phyloP scores from a whole-genome alignment of 139 green algal species.

The Chlorella sp. region DNA sequence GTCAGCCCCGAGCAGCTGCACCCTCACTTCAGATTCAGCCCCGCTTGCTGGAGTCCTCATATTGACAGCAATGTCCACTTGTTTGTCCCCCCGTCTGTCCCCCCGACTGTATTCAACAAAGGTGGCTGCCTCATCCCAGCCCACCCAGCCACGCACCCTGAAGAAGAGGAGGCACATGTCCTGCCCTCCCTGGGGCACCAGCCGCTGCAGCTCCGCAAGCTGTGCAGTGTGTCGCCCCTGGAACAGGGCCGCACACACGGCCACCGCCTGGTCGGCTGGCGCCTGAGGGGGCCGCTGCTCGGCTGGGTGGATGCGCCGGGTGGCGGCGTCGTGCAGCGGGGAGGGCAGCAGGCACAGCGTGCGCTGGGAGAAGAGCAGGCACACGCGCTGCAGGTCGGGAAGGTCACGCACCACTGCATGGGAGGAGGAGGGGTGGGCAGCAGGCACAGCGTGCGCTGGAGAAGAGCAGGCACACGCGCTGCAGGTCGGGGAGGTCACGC shows the following conservation, averaged over 20 bases:
- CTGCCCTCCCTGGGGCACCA: background rate
- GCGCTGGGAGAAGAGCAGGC: constrained; percentile 22
- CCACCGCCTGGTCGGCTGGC: background rate
- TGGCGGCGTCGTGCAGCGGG: background rate
- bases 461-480: constrained; percentile 27
- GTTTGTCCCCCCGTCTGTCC: too few relatives aligned
- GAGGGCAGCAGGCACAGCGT: constrained; percentile 26
- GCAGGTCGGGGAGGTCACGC: constrained; percentile 33
- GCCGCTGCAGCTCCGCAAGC: constrained; percentile 31
- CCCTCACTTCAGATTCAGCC: too few relatives aligned
- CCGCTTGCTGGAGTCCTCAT: too few relatives aligned
- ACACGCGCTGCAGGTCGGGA: constrained; percentile 28
- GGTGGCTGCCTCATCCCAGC: too few relatives aligned
- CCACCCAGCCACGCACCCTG: background rate
- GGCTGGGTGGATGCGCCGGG: background rate
- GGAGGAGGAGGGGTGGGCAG: background rate
- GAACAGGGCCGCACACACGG: constrained; percentile 20
- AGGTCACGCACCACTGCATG: constrained; percentile 34
- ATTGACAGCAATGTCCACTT: too few relatives aligned
- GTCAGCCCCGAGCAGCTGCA: too few relatives aligned
- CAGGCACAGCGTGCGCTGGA: constrained; percentile 27
- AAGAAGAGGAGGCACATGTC: constrained; percentile 45
- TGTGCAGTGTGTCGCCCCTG: background rate
- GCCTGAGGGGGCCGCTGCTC: background rate
- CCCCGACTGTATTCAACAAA: too few relatives aligned